Base-by-base conservation (phyloP, 2,329 filamentous ascomycete genomes). In the Arachnopeziza araneosa region DNA sequence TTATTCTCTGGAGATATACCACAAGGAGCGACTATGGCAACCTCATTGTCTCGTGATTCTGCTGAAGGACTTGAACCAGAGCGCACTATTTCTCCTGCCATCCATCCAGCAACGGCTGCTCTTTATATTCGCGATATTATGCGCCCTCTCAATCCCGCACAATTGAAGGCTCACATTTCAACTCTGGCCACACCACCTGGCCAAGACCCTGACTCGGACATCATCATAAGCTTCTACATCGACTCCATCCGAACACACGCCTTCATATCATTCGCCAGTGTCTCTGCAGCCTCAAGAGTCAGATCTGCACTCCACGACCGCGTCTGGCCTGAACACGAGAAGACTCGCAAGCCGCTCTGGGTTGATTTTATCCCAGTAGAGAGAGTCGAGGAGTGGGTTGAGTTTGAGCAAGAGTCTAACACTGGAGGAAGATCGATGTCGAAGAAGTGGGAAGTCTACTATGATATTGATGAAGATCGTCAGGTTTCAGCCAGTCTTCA, bases 91-190 rank as follows among this genome's bases (percentile, higher is more conserved):
- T 71, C 76, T 24, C 85, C 87, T 7, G 81, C 90, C 0, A 75
- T 87, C 44, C 90, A 95, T 72, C 82, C 84, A 23, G 86, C 88
- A 5, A 93, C 92, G 2, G 76, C 84, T 32, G 88, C 90, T 19
- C 78, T 98, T 53, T 98, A 97, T 76, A 95, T 98, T 67, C 87
- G 88, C 73, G 88, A 96, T 69, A 84, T 98, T 58, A 93, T 96
- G 85, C 87, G 93, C 53, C 93, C 95, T 10, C 79, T 98, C 23
- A 88, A 91, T 61, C 82, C 85, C 0, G 77, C 79, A 24, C 78
- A 80, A 21, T 82, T 98, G 1, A 84, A 83, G 67, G 79, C 82
- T 1, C 86, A 97, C 70, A 79, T 98, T 4, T 72, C 83, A 51
- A 77, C 82, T 7, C 81, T 97, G 50, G 90, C 91, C 1, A 80